Percentiles rank a stretch among this genome's conserved stretches.
phyloP scores from a whole-genome alignment of 352 stramenopile species.

The Plasmopara viticola region DNA sequence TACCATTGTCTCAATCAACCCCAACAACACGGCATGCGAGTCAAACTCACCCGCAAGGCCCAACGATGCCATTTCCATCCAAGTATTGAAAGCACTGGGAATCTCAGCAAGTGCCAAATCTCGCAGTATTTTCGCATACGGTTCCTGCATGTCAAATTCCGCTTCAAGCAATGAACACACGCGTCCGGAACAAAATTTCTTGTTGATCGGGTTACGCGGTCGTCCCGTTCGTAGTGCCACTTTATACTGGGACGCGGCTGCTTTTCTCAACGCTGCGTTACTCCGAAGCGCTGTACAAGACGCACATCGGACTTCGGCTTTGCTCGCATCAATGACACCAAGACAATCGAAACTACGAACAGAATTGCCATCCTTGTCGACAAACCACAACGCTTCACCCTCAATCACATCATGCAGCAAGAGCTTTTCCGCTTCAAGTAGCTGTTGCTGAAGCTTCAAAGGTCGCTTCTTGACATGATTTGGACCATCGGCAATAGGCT shows the following conservation, averaged over 20 bases:
- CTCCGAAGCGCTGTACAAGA: conserved; percentile 42
- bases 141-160: conserved; percentile 52
- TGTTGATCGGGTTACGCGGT: conserved; percentile 44
- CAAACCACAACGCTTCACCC: conserved; percentile 65
- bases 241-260: conserved; percentile 33
- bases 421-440: conserved; percentile 49
- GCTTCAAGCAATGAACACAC: conserved; percentile 47
- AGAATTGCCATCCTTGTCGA: conserved; percentile 68
- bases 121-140: conserved; percentile 40
- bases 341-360: conserved; percentile 68
- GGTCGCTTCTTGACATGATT: conserved; percentile 15
- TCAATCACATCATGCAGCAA: conserved; percentile 71
- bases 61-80: conserved; percentile 64
- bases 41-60: conserved; percentile 58
- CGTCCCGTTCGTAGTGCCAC: conserved; percentile 22
- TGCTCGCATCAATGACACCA: conserved; percentile 35
- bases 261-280: conserved; percentile 46
- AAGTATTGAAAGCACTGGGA: conserved; percentile 40
- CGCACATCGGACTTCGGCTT: conserved; percentile 34
- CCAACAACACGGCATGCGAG: conserved; percentile 52
- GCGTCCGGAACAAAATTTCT: conserved; percentile 48
- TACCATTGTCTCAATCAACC: conserved; percentile 62
- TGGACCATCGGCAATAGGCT: background rate
- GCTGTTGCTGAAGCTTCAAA: conserved; percentile 23
- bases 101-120: conserved; percentile 53